Evolutionary conservation across 1,284 basidiomycete species (phyloP).

Genomic region (Taiwanofungus camphoratus): DNA sequence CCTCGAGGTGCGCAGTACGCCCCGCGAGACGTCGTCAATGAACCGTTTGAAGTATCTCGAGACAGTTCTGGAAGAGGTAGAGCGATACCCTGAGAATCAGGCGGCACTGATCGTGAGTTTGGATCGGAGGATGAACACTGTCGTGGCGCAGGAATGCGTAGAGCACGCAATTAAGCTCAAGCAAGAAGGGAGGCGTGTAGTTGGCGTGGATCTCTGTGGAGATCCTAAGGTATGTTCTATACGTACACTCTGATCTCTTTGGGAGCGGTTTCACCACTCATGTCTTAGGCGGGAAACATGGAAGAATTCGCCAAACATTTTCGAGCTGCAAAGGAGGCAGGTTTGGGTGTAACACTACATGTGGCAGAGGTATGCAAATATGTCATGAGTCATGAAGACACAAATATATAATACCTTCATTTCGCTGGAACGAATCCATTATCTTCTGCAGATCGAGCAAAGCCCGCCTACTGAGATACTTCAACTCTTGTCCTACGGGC

Average conservation of each 20-base stretch:
- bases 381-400: neutral
- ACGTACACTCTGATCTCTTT: slow-evolving; percentile 2
- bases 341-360: slow-evolving; percentile 68
- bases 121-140: slow-evolving; percentile 57
- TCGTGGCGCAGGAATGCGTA: slow-evolving; percentile 49
- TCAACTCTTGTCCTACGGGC: slow-evolving; percentile 56
- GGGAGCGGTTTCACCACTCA: neutral
- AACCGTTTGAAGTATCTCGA: slow-evolving; percentile 52
- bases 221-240: slow-evolving; percentile 45
- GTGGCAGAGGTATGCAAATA: slow-evolving; percentile 62
- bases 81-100: slow-evolving; percentile 41
- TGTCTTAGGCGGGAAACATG: slow-evolving; percentile 49
- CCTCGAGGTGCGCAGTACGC: slow-evolving; percentile 72
- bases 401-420: neutral
- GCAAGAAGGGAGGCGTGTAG: slow-evolving; percentile 52
- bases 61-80: slow-evolving; percentile 62
- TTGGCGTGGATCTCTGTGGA: slow-evolving; percentile 79
- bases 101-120: slow-evolving; percentile 68
- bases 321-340: slow-evolving; percentile 46
- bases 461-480: slow-evolving; percentile 56
- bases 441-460: slow-evolving; percentile 36
- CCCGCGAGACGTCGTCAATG: slow-evolving; percentile 51
- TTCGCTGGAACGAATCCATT: neutral
- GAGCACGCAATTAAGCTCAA: slow-evolving; percentile 51
- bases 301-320: slow-evolving; percentile 48